phyloP scores from a whole-genome alignment of 768 basidiomycete genomes.

The Cystobasidium onofrii region DNA sequence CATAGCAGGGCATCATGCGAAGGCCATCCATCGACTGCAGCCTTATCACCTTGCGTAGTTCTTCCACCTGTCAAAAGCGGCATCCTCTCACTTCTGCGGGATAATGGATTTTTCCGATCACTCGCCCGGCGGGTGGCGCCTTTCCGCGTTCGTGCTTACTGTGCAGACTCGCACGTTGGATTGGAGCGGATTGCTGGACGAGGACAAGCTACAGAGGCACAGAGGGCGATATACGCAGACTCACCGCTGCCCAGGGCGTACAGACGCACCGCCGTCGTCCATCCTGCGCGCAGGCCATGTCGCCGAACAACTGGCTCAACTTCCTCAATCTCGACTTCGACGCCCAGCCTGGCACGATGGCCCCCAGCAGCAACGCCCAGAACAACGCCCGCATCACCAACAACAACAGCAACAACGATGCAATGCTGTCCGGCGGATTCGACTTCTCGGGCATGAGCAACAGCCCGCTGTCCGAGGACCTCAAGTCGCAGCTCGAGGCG shows the following conservation, averaged over 20 bases:
- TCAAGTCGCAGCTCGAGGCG: slow-evolving; percentile 21
- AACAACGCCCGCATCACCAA: neutral
- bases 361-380: neutral
- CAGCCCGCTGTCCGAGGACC: slow-evolving; percentile 13
- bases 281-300: neutral
- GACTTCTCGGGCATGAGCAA: neutral
- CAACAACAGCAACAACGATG: neutral
- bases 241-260: neutral
- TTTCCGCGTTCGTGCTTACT: neutral
- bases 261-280: neutral
- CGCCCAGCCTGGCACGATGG: neutral
- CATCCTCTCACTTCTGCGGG: no score
- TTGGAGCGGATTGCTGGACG: no score
- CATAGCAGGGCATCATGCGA: no score
- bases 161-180: no score
- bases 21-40: no score
- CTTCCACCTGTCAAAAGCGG: no score
- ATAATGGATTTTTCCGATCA: no score
- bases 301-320: slow-evolving; percentile 14
- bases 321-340: slow-evolving; percentile 21
- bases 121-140: neutral
- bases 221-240: no score
- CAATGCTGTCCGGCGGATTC: slow-evolving; percentile 9
- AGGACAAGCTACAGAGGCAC: no score
- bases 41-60: no score